These are phyloP conservation scores for Isabelozyma pseudorhagii DNA, from an alignment of 805 yeast species.

Conservation along the genomic window DNA sequence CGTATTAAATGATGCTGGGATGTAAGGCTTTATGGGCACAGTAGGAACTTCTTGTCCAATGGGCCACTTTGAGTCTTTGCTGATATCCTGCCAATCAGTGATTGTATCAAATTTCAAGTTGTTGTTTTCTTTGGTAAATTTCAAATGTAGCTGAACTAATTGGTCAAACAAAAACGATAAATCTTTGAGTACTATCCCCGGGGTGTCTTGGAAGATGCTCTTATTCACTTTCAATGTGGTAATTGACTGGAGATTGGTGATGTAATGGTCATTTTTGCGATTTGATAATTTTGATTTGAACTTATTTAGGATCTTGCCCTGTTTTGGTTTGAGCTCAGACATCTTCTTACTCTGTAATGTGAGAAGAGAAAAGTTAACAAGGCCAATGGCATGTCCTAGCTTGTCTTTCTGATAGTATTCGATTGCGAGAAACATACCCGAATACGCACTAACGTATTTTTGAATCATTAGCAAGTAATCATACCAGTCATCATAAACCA, in stretches of 20 bases:
- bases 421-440: conserved; percentile 43
- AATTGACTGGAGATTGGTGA: conserved; percentile 29
- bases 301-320: conserved; percentile 10
- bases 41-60: conserved; percentile 36
- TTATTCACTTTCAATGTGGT: conserved; percentile 33
- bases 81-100: conserved; percentile 30
- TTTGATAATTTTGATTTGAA: conserved; percentile 24
- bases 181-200: conserved; percentile 35
- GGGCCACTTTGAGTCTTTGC: conserved; percentile 43
- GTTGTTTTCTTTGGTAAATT: conserved; percentile 42
- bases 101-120: conserved; percentile 35
- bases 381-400: conserved; percentile 46
- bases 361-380: conserved; percentile 34
- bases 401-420: conserved; percentile 44
- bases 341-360: conserved; percentile 32
- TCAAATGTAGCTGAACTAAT: conserved; percentile 35
- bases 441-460: conserved; percentile 39
- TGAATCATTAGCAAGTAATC: conserved; percentile 27
- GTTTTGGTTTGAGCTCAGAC: conserved; percentile 8
- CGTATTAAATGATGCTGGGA: conserved; percentile 12
- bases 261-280: conserved; percentile 27
- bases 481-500: conserved; percentile 16
- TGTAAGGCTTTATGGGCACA: conserved; percentile 19
- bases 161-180: conserved; percentile 39
- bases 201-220: conserved; percentile 29